Conservation (phyloP, 2,329 filamentous ascomycete species). For the Xylaria sp. region DNA sequence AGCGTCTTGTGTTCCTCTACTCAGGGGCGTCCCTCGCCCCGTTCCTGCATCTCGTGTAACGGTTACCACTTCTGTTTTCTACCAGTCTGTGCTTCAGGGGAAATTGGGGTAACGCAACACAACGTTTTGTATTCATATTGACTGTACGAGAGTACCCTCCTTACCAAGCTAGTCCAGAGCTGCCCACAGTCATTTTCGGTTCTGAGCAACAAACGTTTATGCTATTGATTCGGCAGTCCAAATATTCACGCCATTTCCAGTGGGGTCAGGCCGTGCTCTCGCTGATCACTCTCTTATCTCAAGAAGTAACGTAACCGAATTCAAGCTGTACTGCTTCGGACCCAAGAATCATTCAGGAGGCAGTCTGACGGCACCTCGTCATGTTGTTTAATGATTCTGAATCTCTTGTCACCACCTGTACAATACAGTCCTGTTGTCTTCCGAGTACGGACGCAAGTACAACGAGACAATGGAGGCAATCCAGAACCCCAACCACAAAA, state of each 20-base stretch:
- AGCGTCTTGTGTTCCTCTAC: not conserved
- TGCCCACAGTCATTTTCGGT: not conserved
- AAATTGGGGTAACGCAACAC: not conserved
- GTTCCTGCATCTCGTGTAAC: conserved; percentile 10
- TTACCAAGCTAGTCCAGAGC: not conserved
- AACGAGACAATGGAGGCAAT: no score
- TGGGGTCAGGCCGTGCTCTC: not conserved
- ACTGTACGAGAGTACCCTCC: not conserved
- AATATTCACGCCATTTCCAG: not conserved
- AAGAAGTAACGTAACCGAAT: not conserved
- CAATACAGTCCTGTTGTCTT: not conserved
- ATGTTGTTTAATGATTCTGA: conserved; percentile 11
- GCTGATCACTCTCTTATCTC: not conserved
- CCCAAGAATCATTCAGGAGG: not conserved
- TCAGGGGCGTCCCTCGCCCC: not conserved
- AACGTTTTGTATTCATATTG: not conserved
- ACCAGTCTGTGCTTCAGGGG: not conserved
- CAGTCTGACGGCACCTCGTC: not conserved
- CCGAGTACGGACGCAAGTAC: not conserved
- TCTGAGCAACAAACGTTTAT: not conserved
- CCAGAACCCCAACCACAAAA: not conserved
- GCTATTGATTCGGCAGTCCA: not conserved
- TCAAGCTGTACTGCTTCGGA: not conserved
- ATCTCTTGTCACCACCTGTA: not conserved
- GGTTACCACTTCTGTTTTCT: not conserved